A percentile compares a stretch with the other conserved stretches of the same genome.
These are phyloP conservation scores for Tubosaeta brunneosetosa DNA, from an alignment of 768 basidiomycete genomes.

Conservation along the genomic window DNA sequence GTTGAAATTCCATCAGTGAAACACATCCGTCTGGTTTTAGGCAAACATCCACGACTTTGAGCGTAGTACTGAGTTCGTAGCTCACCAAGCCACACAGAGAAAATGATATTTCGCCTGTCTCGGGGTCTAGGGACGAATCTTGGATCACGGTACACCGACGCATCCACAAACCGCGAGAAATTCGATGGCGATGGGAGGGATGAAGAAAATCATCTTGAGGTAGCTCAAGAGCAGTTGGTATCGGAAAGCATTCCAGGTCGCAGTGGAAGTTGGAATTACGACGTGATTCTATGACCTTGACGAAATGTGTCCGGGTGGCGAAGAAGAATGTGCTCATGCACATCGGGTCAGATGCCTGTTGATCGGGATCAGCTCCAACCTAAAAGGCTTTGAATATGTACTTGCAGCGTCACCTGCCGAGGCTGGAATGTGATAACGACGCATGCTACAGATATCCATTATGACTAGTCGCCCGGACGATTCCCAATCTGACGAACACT, in stretches of 20 bases:
- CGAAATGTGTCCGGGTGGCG: conserved; percentile 2
- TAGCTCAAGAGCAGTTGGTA: background rate
- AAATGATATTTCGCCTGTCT: background rate
- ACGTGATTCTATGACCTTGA: background rate
- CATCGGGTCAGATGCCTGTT: background rate
- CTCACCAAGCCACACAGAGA: background rate
- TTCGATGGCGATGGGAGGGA: conserved; percentile 5
- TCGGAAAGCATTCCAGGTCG: conserved; percentile 8
- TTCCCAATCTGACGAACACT: background rate
- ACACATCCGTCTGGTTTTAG: conserved; percentile 5
- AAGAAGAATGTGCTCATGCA: background rate
- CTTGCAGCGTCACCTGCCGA: background rate
- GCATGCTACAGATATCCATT: conserved; percentile 3
- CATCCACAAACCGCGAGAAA: background rate
- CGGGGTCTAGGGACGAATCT: background rate
- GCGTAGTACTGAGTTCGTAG: background rate
- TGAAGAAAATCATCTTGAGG: background rate
- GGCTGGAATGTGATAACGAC: conserved; percentile 1
- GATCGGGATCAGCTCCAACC: background rate
- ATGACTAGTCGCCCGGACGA: conserved; percentile 1
- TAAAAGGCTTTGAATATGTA: background rate
- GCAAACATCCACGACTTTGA: conserved; percentile 1
- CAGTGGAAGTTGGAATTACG: background rate
- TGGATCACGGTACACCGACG: background rate
- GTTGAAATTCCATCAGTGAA: background rate